These are phyloP conservation scores for Rhipidocladum racemiflorum DNA, from an alignment of 176 grass and related monocot genomes.

Conservation along the genomic window DNA sequence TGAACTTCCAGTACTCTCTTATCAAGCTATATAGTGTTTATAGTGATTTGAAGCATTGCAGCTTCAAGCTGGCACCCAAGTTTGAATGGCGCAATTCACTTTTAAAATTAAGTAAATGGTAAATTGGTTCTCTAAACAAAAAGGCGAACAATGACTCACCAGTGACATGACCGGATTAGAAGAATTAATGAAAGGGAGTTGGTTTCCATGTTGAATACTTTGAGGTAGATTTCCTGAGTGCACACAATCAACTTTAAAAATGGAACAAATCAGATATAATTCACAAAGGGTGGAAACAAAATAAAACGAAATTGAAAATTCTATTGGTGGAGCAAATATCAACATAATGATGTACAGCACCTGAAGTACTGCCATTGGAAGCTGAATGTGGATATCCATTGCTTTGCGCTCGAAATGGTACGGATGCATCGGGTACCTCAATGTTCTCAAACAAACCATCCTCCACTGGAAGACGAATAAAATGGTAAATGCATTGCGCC, in stretches of 20 bases:
- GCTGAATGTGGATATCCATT: slow-evolving; percentile 36
- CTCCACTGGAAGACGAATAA: slow-evolving; percentile 85
- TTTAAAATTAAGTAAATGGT: background rate
- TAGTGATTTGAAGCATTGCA: background rate
- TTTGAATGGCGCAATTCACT: background rate
- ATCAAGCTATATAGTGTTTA: background rate
- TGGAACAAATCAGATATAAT: background rate
- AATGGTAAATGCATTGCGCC: slow-evolving; percentile 96
- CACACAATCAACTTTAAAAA: slow-evolving; percentile 24
- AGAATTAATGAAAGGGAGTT: slow-evolving; percentile 88
- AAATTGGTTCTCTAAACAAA: background rate
- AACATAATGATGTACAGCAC: slow-evolving; percentile 34
- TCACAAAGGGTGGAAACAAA: background rate
- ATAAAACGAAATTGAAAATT: slow-evolving; percentile 16
- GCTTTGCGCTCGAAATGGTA: slow-evolving; percentile 25
- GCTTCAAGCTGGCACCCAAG: background rate
- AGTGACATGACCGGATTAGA: slow-evolving; percentile 95
- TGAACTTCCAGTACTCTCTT: background rate
- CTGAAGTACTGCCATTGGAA: slow-evolving; percentile 60
- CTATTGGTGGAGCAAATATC: background rate
- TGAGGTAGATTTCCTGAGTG: slow-evolving; percentile 32
- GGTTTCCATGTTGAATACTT: slow-evolving; percentile 42
- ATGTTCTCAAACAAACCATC: slow-evolving; percentile 75
- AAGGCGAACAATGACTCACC: slow-evolving; percentile 46
- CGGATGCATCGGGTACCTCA: slow-evolving; percentile 46